These are phyloP conservation scores for Leccinum cinnamomeum DNA, from an alignment of 1,284 basidiomycete genomes.

Conservation along the genomic window DNA sequence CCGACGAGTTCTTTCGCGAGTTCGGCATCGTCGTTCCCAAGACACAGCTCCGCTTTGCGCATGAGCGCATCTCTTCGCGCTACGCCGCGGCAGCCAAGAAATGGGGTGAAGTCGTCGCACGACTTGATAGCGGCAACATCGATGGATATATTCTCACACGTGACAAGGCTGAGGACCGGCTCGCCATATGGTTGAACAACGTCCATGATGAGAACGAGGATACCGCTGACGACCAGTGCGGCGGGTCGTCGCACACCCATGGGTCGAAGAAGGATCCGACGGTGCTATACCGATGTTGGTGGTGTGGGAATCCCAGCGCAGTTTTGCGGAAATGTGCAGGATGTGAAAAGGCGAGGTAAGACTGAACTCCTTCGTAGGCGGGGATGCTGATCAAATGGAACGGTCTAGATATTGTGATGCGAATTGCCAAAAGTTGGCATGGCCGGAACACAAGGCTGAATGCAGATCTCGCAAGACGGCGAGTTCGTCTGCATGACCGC, in stretches of 20 bases:
- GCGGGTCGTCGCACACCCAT: slow-evolving; percentile 32
- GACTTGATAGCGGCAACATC: slow-evolving; percentile 32
- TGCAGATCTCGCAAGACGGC: slow-evolving; percentile 30
- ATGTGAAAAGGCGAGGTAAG: slow-evolving; percentile 36
- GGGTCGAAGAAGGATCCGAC: slow-evolving; percentile 37
- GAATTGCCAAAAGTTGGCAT: slow-evolving; percentile 51
- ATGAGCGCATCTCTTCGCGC: slow-evolving; percentile 43
- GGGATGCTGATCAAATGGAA: background rate
- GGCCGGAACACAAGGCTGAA: slow-evolving; percentile 45
- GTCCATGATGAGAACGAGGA: slow-evolving; percentile 14
- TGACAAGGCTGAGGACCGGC: slow-evolving; percentile 48
- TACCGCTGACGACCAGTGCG: slow-evolving; percentile 30
- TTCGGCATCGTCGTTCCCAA: slow-evolving; percentile 44
- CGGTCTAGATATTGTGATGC: slow-evolving; percentile 48
- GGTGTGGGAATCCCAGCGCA: slow-evolving; percentile 37
- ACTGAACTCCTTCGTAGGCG: background rate
- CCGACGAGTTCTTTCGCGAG: slow-evolving; percentile 47
- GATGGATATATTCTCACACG: slow-evolving; percentile 24
- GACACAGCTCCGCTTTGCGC: slow-evolving; percentile 48
- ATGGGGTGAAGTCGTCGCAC: slow-evolving; percentile 43
- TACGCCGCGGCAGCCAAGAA: slow-evolving; percentile 45
- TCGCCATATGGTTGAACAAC: slow-evolving; percentile 54
- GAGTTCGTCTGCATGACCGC: no score
- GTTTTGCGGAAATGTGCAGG: no score
- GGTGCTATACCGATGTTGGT: slow-evolving; percentile 53